Evolutionary conservation across 805 yeast species (phyloP).

Genomic region (Myxozyma sirexii): DNA sequence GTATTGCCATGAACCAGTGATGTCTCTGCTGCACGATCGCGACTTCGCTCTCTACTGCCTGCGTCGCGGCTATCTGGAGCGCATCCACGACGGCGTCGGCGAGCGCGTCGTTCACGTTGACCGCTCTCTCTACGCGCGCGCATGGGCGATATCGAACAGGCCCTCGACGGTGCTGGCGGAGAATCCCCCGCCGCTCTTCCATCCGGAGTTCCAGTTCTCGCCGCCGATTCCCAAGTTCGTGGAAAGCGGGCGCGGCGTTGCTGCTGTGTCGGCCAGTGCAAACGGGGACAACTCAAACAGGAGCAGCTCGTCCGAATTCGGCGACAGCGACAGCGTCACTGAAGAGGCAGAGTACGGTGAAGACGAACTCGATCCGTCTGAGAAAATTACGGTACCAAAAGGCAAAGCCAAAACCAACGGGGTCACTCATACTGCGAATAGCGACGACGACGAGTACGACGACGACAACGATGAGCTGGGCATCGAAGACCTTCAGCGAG

Average conservation of each 20-base stretch:
- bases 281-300: neutral
- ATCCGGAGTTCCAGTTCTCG: slow-evolving; percentile 24
- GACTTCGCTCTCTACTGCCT: slow-evolving; percentile 23
- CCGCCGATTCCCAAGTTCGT: slow-evolving; percentile 7
- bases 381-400: neutral
- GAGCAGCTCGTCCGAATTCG: slow-evolving; percentile 28
- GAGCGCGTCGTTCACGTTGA: slow-evolving; percentile 31
- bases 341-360: slow-evolving; percentile 36
- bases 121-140: slow-evolving; percentile 17
- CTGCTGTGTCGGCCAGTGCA: neutral
- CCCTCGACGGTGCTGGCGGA: neutral
- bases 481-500: slow-evolving; percentile 45
- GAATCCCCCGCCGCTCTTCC: slow-evolving; percentile 27
- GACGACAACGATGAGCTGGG: slow-evolving; percentile 41
- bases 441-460: slow-evolving; percentile 36
- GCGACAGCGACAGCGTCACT: slow-evolving; percentile 22
- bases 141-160: slow-evolving; percentile 16
- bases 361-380: slow-evolving; percentile 9
- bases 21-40: slow-evolving; percentile 29
- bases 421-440: slow-evolving; percentile 34
- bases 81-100: slow-evolving; percentile 30
- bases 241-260: neutral
- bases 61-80: slow-evolving; percentile 23
- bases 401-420: neutral
- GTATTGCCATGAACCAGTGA: neutral